Conservation (phyloP, 1,139 yeast genomes). For the Candida labiduridarum region DNA sequence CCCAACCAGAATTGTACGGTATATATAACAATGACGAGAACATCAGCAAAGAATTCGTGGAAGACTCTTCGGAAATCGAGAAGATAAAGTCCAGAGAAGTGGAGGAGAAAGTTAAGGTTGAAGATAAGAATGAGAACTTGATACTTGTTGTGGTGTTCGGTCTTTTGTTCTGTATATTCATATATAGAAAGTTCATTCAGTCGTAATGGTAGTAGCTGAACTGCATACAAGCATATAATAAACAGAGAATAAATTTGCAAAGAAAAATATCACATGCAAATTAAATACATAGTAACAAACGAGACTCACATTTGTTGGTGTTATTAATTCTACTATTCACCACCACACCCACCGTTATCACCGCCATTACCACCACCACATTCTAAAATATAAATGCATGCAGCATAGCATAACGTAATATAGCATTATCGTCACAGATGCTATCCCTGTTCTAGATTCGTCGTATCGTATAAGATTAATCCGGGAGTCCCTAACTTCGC, state of each 20-base stretch:
- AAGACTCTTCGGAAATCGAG: conserved; percentile 13
- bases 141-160: neutral
- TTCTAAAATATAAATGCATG: no score
- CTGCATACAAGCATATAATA: neutral
- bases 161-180: conserved; percentile 2
- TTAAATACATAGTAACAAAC: no score
- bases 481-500: no score
- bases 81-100: conserved; percentile 5
- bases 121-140: conserved; percentile 1
- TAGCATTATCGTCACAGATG: no score
- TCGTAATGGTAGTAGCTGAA: neutral
- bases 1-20: conserved; percentile 52
- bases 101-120: neutral
- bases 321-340: no score
- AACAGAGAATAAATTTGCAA: neutral
- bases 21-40: conserved; percentile 47
- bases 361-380: no score
- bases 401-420: no score
- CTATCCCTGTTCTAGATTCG: no score
- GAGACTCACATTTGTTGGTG: no score
- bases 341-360: no score
- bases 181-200: conserved; percentile 3
- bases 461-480: no score
- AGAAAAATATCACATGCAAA: neutral
- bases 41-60: conserved; percentile 29